These are phyloP conservation scores for Pseudomonodictys pantanalensis DNA, from an alignment of 495 filamentous ascomycete genomes.

Conservation along the genomic window DNA sequence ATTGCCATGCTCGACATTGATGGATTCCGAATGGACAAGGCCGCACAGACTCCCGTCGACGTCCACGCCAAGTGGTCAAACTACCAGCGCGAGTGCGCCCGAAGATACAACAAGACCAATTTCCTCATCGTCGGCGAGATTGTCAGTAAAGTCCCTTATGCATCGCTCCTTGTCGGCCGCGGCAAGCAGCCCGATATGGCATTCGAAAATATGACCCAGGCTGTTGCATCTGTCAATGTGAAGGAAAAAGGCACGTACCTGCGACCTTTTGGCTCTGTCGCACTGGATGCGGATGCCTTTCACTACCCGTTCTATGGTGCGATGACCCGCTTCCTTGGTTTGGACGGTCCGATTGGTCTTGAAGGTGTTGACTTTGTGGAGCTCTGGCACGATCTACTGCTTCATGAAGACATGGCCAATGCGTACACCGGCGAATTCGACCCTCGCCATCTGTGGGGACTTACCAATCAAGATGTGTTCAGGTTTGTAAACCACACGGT, in stretches of 20 bases:
- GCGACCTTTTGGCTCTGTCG: slow-evolving; percentile 55
- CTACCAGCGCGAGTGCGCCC: slow-evolving; percentile 19
- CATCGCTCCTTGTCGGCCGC: slow-evolving; percentile 63
- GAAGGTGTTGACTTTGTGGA: slow-evolving; percentile 62
- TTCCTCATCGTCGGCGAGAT: slow-evolving; percentile 35
- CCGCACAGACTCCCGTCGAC: slow-evolving; percentile 27
- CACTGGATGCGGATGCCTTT: slow-evolving; percentile 65
- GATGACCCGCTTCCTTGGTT: slow-evolving; percentile 62
- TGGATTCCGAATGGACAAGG: slow-evolving; percentile 35
- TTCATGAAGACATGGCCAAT: slow-evolving; percentile 64
- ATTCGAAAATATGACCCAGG: slow-evolving; percentile 48
- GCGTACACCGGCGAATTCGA: slow-evolving; percentile 65
- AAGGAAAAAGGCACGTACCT: slow-evolving; percentile 54
- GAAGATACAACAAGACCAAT: slow-evolving; percentile 30
- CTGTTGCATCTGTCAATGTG: slow-evolving; percentile 42
- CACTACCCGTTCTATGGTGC: slow-evolving; percentile 71
- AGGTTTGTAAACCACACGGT: too few relatives aligned
- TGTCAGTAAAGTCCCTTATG: slow-evolving; percentile 47
- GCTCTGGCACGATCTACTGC: slow-evolving; percentile 59
- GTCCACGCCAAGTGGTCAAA: slow-evolving; percentile 27
- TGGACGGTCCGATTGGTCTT: slow-evolving; percentile 61
- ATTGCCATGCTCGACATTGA: slow-evolving; percentile 34
- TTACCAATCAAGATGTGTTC: slow-evolving; percentile 73
- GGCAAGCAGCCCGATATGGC: slow-evolving; percentile 57
- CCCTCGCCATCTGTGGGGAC: slow-evolving; percentile 68